phyloP scores from a whole-genome alignment of 2,329 filamentous ascomycete species.

The Coniochaeta hoffmannii region DNA sequence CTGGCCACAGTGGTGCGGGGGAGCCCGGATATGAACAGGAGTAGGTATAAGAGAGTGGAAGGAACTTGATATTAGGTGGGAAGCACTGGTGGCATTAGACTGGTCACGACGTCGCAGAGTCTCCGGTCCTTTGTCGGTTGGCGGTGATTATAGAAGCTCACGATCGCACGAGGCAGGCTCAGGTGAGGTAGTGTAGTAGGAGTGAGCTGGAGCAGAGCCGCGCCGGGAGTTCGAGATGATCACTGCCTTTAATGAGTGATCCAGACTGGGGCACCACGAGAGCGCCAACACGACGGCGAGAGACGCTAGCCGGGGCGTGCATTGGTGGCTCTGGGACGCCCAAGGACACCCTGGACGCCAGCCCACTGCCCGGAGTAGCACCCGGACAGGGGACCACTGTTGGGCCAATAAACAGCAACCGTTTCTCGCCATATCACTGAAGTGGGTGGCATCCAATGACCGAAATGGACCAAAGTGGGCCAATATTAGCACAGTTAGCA shows the following conservation, averaged over 20 bases:
- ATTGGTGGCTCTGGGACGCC: background rate
- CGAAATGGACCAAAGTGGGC: background rate
- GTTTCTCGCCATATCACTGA: background rate
- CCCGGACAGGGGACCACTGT: background rate
- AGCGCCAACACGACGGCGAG: background rate
- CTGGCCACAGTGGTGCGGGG: conserved; percentile 1
- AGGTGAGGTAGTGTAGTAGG: background rate
- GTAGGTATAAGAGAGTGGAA: background rate
- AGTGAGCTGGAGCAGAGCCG: background rate
- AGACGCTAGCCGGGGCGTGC: background rate
- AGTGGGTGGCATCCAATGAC: background rate
- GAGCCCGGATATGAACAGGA: background rate
- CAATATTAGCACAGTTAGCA: background rate
- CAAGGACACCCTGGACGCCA: no score
- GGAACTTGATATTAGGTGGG: background rate
- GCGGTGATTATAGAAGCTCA: background rate
- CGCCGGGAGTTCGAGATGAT: conserved; percentile 1
- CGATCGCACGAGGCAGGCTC: background rate
- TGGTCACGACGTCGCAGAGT: background rate
- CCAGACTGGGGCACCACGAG: background rate
- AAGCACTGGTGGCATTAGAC: background rate
- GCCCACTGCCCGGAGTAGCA: background rate
- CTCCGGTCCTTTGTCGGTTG: background rate
- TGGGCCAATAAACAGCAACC: background rate
- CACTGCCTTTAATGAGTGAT: conserved; percentile 2